Base-by-base conservation (phyloP, 768 basidiomycete genomes). In the Lactarius hengduanensis region DNA sequence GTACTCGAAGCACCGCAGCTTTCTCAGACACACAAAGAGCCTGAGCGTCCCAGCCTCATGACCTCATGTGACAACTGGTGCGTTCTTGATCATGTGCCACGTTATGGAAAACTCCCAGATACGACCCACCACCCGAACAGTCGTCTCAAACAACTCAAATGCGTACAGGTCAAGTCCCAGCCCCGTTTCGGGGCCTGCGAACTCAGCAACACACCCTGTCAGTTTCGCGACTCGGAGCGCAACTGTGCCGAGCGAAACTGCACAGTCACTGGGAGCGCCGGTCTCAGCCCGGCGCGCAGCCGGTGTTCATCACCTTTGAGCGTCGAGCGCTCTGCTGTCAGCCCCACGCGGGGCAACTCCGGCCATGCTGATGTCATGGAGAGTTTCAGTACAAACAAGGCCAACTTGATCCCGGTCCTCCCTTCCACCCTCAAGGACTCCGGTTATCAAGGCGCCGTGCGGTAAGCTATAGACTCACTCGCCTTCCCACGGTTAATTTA, bases 171-270 rank as follows among this genome's bases (percentile, higher is more conserved):
- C 38, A 80, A 83, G 34, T 83, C 87, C 61, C 86, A 90, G 72
- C 73, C n/a, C n/a, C n/a, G n/a, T n/a, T n/a, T n/a, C n/a, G n/a
- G 92, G 72, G 90, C 90, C 3, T 94, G 92, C 78, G 85, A 83
- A 74, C 76, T 81, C 15, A 84, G 89, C 13, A 88, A 87, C 76
- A 83, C 89, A 54, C 79, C 81, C 2, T 94, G 92, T 77, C 85
- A 83, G 64, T 94, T 92, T 76, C 84, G 86, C 65, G 91, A 94
- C 81, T 83, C 91, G 65, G 91, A 94, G 71, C 84, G 90, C 32
- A 93, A 94, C 78, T 93, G 92, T 77, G 90, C 89, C 65, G 91
- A n/a, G n/a, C n/a, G n/a, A n/a, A n/a, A n/a, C n/a, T n/a, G 89
- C 69, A 86, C 88, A 57, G 89, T 92, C 18, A 85, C 88, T 22